Percentiles rank a stretch among this genome's conserved stretches.
These are phyloP conservation scores for Syncephalastrum contaminatum DNA, from an alignment of 371 early-diverging fungal genomes.

Conservation along the genomic window DNA sequence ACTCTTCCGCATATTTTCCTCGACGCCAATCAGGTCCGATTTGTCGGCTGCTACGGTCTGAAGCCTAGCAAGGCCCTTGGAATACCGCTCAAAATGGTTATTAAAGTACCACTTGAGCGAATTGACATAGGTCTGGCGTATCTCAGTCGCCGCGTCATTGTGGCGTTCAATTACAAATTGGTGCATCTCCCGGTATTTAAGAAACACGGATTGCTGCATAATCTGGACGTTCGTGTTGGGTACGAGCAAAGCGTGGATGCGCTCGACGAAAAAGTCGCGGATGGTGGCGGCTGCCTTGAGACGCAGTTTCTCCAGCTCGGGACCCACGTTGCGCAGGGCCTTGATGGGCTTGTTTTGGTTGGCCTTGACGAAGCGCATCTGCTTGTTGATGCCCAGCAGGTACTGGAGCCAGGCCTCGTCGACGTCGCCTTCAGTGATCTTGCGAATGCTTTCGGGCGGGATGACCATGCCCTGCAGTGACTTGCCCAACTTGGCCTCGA, in stretches of 20 bases:
- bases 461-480: constrained; percentile 82
- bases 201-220: constrained; percentile 83
- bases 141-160: constrained; percentile 85
- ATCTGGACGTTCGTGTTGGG: constrained; percentile 91
- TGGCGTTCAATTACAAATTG: constrained; percentile 86
- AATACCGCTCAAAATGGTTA: constrained; percentile 87
- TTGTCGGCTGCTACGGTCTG: constrained; percentile 82
- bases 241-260: constrained; percentile 78
- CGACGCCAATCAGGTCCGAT: constrained; percentile 79
- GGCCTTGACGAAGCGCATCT: constrained; percentile 79
- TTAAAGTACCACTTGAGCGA: constrained; percentile 82
- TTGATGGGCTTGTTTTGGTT: constrained; percentile 59
- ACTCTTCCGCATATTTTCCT: constrained; percentile 70
- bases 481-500: constrained; percentile 67
- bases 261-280: constrained; percentile 81
- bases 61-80: constrained; percentile 67
- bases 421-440: constrained; percentile 86
- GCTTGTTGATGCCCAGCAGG: constrained; percentile 77
- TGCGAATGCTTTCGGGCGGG: constrained; percentile 77
- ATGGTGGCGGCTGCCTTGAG: constrained; percentile 81
- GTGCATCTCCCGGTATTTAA: constrained; percentile 86
- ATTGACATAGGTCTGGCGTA: constrained; percentile 81
- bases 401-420: constrained; percentile 84
- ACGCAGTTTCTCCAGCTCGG: constrained; percentile 85
- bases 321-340: constrained; percentile 80